Evolutionary conservation across 139 green algal species (phyloP).

Genomic region (Coelastrella sp.): DNA sequence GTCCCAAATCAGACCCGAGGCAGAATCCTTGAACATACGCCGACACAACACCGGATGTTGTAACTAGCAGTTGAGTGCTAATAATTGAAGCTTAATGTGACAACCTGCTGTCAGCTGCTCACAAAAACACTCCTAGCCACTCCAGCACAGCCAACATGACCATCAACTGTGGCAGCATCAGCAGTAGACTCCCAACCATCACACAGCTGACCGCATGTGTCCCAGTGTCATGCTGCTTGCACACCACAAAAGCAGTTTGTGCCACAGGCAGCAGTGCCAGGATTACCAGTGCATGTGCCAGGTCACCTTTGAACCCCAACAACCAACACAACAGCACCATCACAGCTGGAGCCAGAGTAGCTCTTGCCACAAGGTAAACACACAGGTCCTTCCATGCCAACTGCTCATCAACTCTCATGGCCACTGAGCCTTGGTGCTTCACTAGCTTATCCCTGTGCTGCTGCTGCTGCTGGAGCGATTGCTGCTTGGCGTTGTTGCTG

Average conservation of each 20-base stretch:
- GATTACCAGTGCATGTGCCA: constrained; percentile 45
- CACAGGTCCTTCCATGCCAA: not conserved
- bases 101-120: not conserved
- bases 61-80: no score
- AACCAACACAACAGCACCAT: constrained; percentile 53
- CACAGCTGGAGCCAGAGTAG: constrained; percentile 46
- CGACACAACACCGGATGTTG: no score
- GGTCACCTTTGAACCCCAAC: constrained; percentile 45
- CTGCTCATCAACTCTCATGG: not conserved
- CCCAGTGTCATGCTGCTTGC: constrained; percentile 43
- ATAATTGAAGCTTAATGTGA: no score
- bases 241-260: constrained; percentile 60
- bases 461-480: not conserved
- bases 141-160: constrained; percentile 31
- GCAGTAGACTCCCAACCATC: constrained; percentile 42
- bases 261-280: constrained; percentile 60
- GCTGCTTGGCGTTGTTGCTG: not conserved
- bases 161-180: constrained; percentile 53
- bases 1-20: no score
- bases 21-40: no score
- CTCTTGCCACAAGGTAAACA: constrained; percentile 39
- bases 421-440: not conserved
- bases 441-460: not conserved
- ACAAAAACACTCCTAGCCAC: constrained; percentile 3
- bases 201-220: constrained; percentile 2